phyloP scores from a whole-genome alignment of 2,329 filamentous ascomycete genomes.

The Bertia moriformis region DNA sequence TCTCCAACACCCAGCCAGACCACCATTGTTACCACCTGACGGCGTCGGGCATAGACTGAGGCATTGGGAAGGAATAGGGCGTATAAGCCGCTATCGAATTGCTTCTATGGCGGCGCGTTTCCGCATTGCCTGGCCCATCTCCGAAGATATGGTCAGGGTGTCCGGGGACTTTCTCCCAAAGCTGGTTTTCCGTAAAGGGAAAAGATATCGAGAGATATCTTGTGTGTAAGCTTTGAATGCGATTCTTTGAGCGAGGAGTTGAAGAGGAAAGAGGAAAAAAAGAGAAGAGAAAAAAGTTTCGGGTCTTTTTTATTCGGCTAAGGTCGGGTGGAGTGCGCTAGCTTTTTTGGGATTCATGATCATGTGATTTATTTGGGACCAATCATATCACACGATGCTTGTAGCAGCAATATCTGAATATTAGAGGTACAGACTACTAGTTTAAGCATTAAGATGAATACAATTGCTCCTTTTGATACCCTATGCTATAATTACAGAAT shows the following conservation, averaged over 20 bases:
- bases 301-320: slow-evolving; percentile 8
- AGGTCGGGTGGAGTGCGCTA: not conserved
- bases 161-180: slow-evolving; percentile 99
- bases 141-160: slow-evolving; percentile 37
- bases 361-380: too few relatives aligned
- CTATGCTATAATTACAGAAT: too few relatives aligned
- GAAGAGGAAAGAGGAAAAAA: slow-evolving; percentile 19
- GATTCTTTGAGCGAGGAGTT: slow-evolving; percentile 92
- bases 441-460: too few relatives aligned
- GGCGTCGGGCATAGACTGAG: slow-evolving; percentile 18
- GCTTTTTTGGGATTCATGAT: not conserved
- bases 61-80: slow-evolving; percentile 33
- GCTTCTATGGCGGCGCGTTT: slow-evolving; percentile 99
- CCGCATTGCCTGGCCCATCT: slow-evolving; percentile 49
- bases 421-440: too few relatives aligned
- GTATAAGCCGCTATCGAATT: slow-evolving; percentile 73
- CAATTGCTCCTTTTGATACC: too few relatives aligned
- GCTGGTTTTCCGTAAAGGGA: slow-evolving; percentile 32
- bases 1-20: slow-evolving; percentile 14
- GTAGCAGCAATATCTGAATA: too few relatives aligned
- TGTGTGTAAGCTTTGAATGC: slow-evolving; percentile 98
- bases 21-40: slow-evolving; percentile 30
- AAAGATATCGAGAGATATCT: slow-evolving; percentile 29
- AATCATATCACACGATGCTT: too few relatives aligned
- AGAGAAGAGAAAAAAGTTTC: slow-evolving; percentile 7